Evolutionary conservation across 2,329 filamentous ascomycete genomes (phyloP).

Genomic region (Phialemoniopsis sp.): DNA sequence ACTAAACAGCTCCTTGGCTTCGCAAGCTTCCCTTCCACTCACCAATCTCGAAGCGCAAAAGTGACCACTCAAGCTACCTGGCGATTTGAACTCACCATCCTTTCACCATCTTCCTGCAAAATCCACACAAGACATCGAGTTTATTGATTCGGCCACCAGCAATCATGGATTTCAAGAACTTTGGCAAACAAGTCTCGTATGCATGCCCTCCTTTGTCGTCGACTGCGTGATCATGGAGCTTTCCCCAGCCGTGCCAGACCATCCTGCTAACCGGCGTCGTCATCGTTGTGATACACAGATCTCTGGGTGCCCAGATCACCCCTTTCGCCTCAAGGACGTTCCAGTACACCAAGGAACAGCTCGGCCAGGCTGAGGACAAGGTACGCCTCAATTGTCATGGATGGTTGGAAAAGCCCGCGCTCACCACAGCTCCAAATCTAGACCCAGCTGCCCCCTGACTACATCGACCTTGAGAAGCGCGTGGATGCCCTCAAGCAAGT

Average conservation of each 20-base stretch:
- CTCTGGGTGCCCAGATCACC: constrained; percentile 75
- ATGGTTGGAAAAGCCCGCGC: background rate
- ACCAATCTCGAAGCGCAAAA: background rate
- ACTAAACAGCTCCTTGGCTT: too few species aligned
- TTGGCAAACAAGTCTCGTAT: constrained; percentile 53
- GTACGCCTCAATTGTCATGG: constrained; percentile 33
- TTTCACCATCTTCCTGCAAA: too few species aligned
- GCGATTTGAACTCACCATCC: background rate
- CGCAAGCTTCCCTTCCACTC: too few species aligned
- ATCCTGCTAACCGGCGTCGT: too few species aligned
- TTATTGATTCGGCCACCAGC: constrained; percentile 3
- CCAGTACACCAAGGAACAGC: constrained; percentile 97
- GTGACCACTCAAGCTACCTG: background rate
- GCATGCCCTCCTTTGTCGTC: constrained; percentile 16
- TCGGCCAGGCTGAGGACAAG: constrained; percentile 93
- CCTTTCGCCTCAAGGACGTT: constrained; percentile 92
- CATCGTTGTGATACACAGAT: constrained; percentile 18
- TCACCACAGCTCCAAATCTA: constrained; percentile 27
- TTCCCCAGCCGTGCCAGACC: too few species aligned
- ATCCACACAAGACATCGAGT: background rate
- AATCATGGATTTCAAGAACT: constrained; percentile 55
- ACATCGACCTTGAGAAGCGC: constrained; percentile 97
- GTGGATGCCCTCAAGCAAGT: constrained; percentile 96
- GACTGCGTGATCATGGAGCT: constrained; percentile 19
- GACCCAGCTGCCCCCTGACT: constrained; percentile 96